phyloP scores from a whole-genome alignment of 306 rosid species.

The Dalbergia oliveri region DNA sequence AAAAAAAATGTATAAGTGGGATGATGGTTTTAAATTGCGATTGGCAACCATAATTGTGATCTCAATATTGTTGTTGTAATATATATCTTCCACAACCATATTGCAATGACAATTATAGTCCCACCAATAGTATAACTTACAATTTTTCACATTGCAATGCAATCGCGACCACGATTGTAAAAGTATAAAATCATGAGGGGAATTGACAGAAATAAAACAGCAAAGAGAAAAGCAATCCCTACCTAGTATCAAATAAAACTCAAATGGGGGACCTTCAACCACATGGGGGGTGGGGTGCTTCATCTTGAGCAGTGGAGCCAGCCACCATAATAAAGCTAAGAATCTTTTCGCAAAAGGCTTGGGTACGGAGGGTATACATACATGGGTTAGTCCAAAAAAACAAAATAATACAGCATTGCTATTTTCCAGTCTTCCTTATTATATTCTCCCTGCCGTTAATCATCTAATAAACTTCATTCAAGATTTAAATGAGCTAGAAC shows the following conservation, averaged over 20 bases:
- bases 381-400: slow-evolving; percentile 8
- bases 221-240: slow-evolving; percentile 69
- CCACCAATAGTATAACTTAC: no score
- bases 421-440: slow-evolving; percentile 16
- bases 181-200: no score
- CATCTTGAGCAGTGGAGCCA: slow-evolving; percentile 73
- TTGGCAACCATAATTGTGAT: no score
- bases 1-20: slow-evolving; percentile 44
- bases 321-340: slow-evolving; percentile 61
- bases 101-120: no score
- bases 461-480: not conserved
- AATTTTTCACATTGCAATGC: no score
- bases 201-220: slow-evolving; percentile 67
- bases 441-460: slow-evolving; percentile 1
- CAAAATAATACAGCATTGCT: not conserved
- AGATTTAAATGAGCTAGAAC: slow-evolving; percentile 14
- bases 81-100: no score
- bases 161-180: no score
- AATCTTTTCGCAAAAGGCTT: slow-evolving; percentile 65
- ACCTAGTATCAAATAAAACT: slow-evolving; percentile 60
- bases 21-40: no score
- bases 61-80: no score
- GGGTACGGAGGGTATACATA: slow-evolving; percentile 30
- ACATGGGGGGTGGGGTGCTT: slow-evolving; percentile 85
- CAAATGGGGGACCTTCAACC: slow-evolving; percentile 91